phyloP scores from a whole-genome alignment of 345 rosid genomes.

The Hevea brasiliensis region DNA sequence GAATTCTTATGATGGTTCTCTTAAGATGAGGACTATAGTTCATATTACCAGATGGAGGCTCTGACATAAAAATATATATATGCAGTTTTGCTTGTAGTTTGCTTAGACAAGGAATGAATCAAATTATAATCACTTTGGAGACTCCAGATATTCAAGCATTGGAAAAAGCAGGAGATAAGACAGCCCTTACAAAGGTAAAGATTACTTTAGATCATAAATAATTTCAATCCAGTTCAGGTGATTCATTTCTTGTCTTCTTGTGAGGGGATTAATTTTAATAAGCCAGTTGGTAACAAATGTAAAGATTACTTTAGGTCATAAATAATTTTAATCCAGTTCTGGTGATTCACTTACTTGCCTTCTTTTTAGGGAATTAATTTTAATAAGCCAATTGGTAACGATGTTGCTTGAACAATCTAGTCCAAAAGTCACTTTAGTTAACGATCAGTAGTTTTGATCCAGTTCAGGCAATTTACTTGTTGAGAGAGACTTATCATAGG shows the following conservation, averaged over 20 bases:
- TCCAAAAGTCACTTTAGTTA: no score
- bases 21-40: neutral
- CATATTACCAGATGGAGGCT: slow-evolving; percentile 1
- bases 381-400: no score
- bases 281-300: neutral
- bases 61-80: slow-evolving; percentile 29
- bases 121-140: slow-evolving; percentile 76
- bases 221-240: neutral
- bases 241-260: slow-evolving; percentile 1
- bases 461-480: neutral
- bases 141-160: slow-evolving; percentile 59
- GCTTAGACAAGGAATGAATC: slow-evolving; percentile 96
- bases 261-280: neutral
- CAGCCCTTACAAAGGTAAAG: slow-evolving; percentile 58
- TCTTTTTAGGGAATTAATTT: no score
- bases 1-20: slow-evolving; percentile 2
- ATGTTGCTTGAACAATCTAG: no score
- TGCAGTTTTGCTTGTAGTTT: slow-evolving; percentile 90
- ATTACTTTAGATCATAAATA: slow-evolving; percentile 7
- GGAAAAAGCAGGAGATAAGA: slow-evolving; percentile 70
- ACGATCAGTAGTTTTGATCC: neutral
- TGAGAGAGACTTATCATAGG: neutral
- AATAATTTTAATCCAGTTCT: neutral
- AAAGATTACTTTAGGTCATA: neutral
- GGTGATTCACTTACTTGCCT: neutral